Percentiles rank a stretch among this genome's conserved stretches.
phyloP scores from a whole-genome alignment of 495 filamentous ascomycete genomes.

The Hypoxylon perforatum region DNA sequence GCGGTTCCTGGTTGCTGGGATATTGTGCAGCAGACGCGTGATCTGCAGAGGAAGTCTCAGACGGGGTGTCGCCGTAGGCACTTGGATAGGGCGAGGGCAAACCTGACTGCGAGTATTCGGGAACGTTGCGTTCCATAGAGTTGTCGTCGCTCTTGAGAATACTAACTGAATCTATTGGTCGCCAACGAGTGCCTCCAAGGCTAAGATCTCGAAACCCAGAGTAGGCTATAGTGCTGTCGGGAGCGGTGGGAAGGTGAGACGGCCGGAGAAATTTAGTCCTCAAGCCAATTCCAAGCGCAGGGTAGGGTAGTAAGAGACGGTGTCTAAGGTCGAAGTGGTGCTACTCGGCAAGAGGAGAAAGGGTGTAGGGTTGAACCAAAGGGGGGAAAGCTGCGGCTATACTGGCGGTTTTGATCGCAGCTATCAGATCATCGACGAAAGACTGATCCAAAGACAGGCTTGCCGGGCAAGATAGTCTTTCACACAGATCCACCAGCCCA shows the following conservation, averaged over 20 bases:
- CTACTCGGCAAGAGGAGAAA: slow-evolving; percentile 39
- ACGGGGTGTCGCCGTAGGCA: slow-evolving; percentile 73
- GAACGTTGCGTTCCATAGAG: slow-evolving; percentile 89
- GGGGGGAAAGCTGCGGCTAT: slow-evolving; percentile 46
- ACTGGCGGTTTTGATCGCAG: slow-evolving; percentile 51
- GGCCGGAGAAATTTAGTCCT: slow-evolving; percentile 47
- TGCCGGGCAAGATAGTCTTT: slow-evolving; percentile 38
- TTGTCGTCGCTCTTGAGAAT: slow-evolving; percentile 54
- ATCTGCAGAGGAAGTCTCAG: slow-evolving; percentile 88
- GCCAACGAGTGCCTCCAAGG: slow-evolving; percentile 47
- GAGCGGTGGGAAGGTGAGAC: slow-evolving; percentile 35
- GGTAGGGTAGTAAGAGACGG: slow-evolving; percentile 45
- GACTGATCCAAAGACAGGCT: slow-evolving; percentile 30
- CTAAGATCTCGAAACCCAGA: slow-evolving; percentile 52
- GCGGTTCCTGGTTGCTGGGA: slow-evolving; percentile 78
- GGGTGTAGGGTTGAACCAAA: slow-evolving; percentile 47
- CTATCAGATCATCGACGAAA: slow-evolving; percentile 42
- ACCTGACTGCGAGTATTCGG: slow-evolving; percentile 99
- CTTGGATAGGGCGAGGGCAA: slow-evolving; percentile 86
- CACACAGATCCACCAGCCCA: slow-evolving; percentile 35
- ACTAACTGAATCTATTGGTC: slow-evolving; percentile 36
- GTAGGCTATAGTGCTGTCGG: slow-evolving; percentile 54
- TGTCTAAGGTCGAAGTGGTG: slow-evolving; percentile 45
- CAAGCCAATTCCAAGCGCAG: slow-evolving; percentile 39
- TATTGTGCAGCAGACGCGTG: slow-evolving; percentile 84